These are phyloP conservation scores for Pichia occidentalis DNA, from an alignment of 805 yeast species.

Conservation along the genomic window DNA sequence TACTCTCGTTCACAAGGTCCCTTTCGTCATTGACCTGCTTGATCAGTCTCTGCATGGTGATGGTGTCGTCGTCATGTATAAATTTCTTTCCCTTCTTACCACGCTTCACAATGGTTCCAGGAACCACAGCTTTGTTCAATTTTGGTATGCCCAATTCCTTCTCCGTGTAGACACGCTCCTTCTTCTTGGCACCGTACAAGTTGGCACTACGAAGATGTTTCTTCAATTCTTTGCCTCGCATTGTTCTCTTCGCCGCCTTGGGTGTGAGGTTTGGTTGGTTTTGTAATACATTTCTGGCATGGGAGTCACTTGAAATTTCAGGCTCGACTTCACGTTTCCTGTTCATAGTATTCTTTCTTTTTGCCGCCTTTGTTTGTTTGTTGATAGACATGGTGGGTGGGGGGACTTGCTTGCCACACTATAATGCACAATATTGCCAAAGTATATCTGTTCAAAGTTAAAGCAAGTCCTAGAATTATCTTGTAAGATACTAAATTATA, in stretches of 20 bases:
- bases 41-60: slow-evolving; percentile 61
- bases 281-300: slow-evolving; percentile 62
- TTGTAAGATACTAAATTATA: too few relatives aligned
- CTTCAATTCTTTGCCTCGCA: slow-evolving; percentile 47
- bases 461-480: too few relatives aligned
- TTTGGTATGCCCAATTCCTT: slow-evolving; percentile 74
- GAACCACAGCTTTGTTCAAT: slow-evolving; percentile 75
- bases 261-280: slow-evolving; percentile 54
- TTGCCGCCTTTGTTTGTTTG: slow-evolving; percentile 50
- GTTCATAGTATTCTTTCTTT: slow-evolving; percentile 48
- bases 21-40: slow-evolving; percentile 75
- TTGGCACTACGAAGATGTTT: slow-evolving; percentile 60
- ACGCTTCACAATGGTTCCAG: slow-evolving; percentile 60
- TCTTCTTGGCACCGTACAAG: slow-evolving; percentile 60
- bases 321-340: slow-evolving; percentile 51
- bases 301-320: slow-evolving; percentile 58
- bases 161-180: slow-evolving; percentile 57
- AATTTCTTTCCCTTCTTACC: slow-evolving; percentile 89
- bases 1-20: slow-evolving; percentile 77
- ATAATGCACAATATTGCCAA: too few relatives aligned
- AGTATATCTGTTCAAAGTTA: too few relatives aligned
- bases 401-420: background rate
- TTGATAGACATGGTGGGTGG: slow-evolving; percentile 24
- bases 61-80: slow-evolving; percentile 60
- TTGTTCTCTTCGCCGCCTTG: slow-evolving; percentile 45